A percentile compares a stretch with the other conserved stretches of the same genome.
Evolutionary conservation across 2,329 filamentous ascomycete species (phyloP).

Genomic region (Boeremia lycopersici): DNA sequence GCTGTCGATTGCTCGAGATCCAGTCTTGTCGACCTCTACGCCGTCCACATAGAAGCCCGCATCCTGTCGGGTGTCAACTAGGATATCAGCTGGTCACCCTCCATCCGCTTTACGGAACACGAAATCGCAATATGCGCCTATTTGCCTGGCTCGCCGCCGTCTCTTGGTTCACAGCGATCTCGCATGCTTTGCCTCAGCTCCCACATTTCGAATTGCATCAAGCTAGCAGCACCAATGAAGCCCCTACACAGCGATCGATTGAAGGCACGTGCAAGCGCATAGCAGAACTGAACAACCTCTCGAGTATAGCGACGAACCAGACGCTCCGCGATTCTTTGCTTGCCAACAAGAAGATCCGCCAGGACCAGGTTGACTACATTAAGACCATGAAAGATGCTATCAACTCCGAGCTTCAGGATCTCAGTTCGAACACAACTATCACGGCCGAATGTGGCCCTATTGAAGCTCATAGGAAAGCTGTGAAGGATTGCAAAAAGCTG

Average conservation of each 20-base stretch:
- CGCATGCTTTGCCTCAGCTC: constrained; percentile 2
- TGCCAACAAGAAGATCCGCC: constrained; percentile 30
- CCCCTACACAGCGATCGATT: not conserved
- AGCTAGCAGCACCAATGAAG: not conserved
- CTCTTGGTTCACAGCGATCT: not conserved
- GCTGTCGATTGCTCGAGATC: too few species aligned
- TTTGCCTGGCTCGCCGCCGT: constrained; percentile 2
- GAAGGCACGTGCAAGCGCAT: constrained; percentile 29
- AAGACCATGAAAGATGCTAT: constrained; percentile 29
- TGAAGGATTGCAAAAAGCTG: constrained; percentile 29
- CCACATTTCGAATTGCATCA: constrained; percentile 13
- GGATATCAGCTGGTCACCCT: not conserved
- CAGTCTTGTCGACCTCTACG: too few species aligned
- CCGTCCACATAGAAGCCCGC: too few species aligned
- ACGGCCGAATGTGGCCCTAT: constrained; percentile 29
- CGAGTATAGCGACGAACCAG: constrained; percentile 33
- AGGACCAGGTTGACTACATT: constrained; percentile 27
- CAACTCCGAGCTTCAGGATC: constrained; percentile 25
- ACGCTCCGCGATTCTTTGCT: constrained; percentile 29
- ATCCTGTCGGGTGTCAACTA: not conserved
- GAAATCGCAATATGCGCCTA: not conserved
- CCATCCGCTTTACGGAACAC: not conserved
- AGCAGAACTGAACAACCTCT: constrained; percentile 27
- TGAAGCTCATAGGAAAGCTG: constrained; percentile 27
- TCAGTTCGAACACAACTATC: constrained; percentile 35